Percentiles rank a stretch among this genome's conserved stretches.
These are phyloP conservation scores for Capsicum rhomboideum DNA, from an alignment of 257 asterid genomes.

Conservation along the genomic window DNA sequence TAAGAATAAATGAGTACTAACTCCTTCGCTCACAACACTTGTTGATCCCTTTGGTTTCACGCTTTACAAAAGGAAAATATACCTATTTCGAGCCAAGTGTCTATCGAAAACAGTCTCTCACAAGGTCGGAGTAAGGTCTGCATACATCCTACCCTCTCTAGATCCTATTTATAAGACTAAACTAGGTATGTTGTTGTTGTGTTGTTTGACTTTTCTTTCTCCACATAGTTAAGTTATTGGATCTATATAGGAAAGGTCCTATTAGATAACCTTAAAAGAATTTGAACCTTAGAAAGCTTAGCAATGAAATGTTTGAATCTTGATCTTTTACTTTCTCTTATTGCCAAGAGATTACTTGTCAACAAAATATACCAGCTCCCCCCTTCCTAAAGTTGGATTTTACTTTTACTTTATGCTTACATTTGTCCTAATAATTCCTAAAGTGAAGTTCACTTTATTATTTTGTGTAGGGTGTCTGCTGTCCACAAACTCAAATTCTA, in stretches of 20 bases:
- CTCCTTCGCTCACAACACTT: not conserved
- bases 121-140: too few relatives aligned
- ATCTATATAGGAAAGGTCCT: not conserved
- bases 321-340: not conserved
- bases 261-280: not conserved
- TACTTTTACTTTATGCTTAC: not conserved
- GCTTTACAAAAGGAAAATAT: not conserved
- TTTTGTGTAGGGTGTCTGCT: not conserved
- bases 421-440: not conserved
- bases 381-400: not conserved
- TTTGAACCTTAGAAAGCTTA: not conserved
- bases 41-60: not conserved
- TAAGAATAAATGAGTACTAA: not conserved
- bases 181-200: not conserved
- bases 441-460: not conserved
- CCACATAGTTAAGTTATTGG: not conserved
- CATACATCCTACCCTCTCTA: too few relatives aligned
- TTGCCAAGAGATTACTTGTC: not conserved
- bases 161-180: not conserved
- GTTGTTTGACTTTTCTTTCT: not conserved
- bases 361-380: not conserved
- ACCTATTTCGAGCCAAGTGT: not conserved
- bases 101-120: too few relatives aligned
- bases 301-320: not conserved
- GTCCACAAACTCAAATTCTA: not conserved